Evolutionary conservation across 192 early-diverging fungal genomes (phyloP).

Genomic region (Coemansia sp.): DNA sequence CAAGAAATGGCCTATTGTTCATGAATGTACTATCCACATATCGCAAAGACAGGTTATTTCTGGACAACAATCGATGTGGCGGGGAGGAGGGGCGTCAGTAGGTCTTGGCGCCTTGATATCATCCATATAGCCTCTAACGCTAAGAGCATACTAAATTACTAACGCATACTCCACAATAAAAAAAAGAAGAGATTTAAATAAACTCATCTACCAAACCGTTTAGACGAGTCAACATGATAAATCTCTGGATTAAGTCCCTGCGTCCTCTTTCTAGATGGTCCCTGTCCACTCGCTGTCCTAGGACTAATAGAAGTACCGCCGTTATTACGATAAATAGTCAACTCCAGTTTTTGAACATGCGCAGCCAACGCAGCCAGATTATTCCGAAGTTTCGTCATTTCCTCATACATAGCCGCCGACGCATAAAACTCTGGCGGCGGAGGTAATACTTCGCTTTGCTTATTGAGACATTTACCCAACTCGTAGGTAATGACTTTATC

Average conservation of each 20-base stretch:
- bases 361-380: constrained; percentile 49
- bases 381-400: constrained; percentile 36
- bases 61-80: background rate
- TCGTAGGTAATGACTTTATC: constrained; percentile 46
- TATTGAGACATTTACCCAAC: constrained; percentile 44
- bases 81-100: background rate
- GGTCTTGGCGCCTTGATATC: constrained; percentile 3
- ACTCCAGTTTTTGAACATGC: constrained; percentile 40
- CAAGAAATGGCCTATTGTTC: constrained; percentile 4
- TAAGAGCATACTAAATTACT: background rate
- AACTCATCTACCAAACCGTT: constrained; percentile 26
- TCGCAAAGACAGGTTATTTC: background rate
- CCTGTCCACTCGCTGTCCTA: constrained; percentile 9
- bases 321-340: constrained; percentile 21
- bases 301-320: constrained; percentile 25
- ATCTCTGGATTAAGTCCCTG: constrained; percentile 36
- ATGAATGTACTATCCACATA: background rate
- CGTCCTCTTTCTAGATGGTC: constrained; percentile 21
- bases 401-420: constrained; percentile 35
- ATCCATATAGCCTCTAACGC: background rate
- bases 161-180: background rate
- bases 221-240: constrained; percentile 36
- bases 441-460: constrained; percentile 13
- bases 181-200: too few species aligned
- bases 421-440: constrained; percentile 49